Evolutionary conservation across 2,329 filamentous ascomycete species (phyloP).

Genomic region (Xylariaceae sp.): DNA sequence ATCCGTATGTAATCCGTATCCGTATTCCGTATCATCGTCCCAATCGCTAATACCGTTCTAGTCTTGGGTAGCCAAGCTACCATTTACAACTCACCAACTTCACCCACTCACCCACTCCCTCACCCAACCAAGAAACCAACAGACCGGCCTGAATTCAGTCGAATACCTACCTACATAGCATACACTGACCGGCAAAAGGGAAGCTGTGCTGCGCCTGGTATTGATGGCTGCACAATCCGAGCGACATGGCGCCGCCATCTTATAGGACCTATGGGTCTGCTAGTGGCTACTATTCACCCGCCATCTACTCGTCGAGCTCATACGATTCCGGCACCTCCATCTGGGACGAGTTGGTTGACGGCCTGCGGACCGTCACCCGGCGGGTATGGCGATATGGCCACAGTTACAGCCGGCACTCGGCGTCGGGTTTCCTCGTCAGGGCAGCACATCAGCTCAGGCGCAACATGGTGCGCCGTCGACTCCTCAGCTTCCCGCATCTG

Average conservation of each 20-base stretch:
- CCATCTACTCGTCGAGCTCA: conserved; percentile 19
- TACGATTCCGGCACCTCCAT: conserved; percentile 32
- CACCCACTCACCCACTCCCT: too few relatives aligned
- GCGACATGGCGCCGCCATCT: conserved; percentile 35
- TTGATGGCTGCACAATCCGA: conserved; percentile 28
- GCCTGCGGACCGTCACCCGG: conserved; percentile 27
- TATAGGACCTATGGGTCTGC: conserved; percentile 32
- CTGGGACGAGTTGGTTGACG: conserved; percentile 35
- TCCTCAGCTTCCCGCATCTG: conserved; percentile 60
- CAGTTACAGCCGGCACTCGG: conserved; percentile 38
- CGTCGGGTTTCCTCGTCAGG: conserved; percentile 30
- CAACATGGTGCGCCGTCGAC: conserved; percentile 47
- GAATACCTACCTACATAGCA: not conserved
- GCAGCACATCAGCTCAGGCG: conserved; percentile 34
- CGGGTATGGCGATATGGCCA: conserved; percentile 39
- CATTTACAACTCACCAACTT: not conserved
- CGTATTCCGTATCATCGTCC: too few relatives aligned
- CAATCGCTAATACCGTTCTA: too few relatives aligned
- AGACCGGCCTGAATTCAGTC: not conserved
- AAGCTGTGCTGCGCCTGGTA: not conserved
- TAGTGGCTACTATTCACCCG: conserved; percentile 13
- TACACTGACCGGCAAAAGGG: not conserved
- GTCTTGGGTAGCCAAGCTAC: not conserved
- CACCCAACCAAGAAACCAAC: not conserved
- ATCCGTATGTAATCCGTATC: too few relatives aligned